These are phyloP conservation scores for Pholiota molesta DNA, from an alignment of 768 basidiomycete species.

Conservation along the genomic window DNA sequence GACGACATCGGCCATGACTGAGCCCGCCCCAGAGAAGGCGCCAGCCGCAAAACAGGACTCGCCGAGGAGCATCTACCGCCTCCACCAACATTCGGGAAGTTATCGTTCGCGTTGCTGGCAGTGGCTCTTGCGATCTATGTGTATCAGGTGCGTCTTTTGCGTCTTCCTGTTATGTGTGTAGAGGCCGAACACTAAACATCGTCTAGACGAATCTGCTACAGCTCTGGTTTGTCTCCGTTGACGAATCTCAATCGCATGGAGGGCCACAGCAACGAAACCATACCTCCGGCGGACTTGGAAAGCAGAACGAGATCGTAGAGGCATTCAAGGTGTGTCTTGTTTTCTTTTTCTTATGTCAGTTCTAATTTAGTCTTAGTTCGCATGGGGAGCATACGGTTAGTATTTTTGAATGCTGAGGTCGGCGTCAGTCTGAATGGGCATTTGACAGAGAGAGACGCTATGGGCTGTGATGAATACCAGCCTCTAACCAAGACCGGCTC, in stretches of 20 bases:
- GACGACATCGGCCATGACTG: neutral
- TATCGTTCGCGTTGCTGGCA: conserved; percentile 17
- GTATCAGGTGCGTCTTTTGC: conserved; percentile 23
- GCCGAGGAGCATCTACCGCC: neutral
- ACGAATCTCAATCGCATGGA: neutral
- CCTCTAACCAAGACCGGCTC: conserved; percentile 75
- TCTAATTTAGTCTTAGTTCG: conserved; percentile 55
- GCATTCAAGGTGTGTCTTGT: conserved; percentile 71
- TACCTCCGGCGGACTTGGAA: conserved; percentile 30
- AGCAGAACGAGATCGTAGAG: conserved; percentile 68
- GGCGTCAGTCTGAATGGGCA: neutral
- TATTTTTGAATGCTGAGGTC: conserved; percentile 1
- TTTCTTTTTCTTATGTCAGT: neutral
- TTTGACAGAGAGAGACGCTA: conserved; percentile 78
- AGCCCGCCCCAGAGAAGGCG: neutral
- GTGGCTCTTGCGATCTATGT: conserved; percentile 21
- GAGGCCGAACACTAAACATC: neutral
- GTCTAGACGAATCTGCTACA: conserved; percentile 15
- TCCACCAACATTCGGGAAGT: conserved; percentile 20
- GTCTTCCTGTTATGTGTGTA: neutral
- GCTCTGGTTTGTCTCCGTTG: conserved; percentile 2
- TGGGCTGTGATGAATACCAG: conserved; percentile 93
- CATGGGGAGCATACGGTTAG: conserved; percentile 86
- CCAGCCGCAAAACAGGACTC: neutral
- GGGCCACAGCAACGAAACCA: conserved; percentile 1